Percentiles rank a stretch among this genome's conserved stretches.
Conservation (phyloP, 768 basidiomycete genomes). For the Phylloporus sp. region DNA sequence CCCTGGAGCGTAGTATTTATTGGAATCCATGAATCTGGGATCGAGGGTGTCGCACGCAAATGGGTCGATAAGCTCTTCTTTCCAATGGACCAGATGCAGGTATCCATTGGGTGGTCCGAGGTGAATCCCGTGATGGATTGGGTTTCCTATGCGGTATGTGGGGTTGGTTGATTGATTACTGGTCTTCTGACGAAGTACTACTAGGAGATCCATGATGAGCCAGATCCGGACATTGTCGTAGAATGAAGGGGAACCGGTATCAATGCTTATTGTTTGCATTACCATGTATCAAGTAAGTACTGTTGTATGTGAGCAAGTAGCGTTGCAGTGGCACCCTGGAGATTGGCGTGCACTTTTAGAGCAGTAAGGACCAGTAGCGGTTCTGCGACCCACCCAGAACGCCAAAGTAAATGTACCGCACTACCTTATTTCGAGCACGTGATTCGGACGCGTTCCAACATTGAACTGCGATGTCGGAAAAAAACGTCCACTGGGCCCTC, state of each 20-base stretch:
- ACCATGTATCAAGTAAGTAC: too few relatives aligned
- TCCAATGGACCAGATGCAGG: background rate
- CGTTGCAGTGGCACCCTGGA: too few relatives aligned
- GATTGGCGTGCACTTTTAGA: too few relatives aligned
- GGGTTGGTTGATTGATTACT: background rate
- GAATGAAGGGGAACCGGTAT: too few relatives aligned
- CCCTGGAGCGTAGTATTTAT: background rate
- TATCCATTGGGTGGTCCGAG: background rate
- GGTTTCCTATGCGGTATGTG: background rate
- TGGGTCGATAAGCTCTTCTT: background rate
- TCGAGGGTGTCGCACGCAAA: background rate
- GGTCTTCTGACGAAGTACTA: background rate
- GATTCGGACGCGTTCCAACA: constrained; percentile 27
- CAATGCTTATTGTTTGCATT: too few relatives aligned
- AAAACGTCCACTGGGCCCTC: constrained; percentile 48
- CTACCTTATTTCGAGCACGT: constrained; percentile 22
- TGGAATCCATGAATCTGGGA: too few relatives aligned
- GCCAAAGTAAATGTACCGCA: too few relatives aligned
- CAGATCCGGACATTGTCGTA: too few relatives aligned
- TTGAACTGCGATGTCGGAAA: constrained; percentile 7
- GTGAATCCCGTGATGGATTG: background rate
- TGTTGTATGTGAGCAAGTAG: too few relatives aligned
- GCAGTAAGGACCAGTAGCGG: too few relatives aligned
- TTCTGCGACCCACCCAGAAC: too few relatives aligned
- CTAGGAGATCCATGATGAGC: too few relatives aligned